A percentile compares a stretch with the other conserved stretches of the same genome.
Conservation (phyloP, 2,329 filamentous ascomycete species). For the Monosporascus sp. region DNA sequence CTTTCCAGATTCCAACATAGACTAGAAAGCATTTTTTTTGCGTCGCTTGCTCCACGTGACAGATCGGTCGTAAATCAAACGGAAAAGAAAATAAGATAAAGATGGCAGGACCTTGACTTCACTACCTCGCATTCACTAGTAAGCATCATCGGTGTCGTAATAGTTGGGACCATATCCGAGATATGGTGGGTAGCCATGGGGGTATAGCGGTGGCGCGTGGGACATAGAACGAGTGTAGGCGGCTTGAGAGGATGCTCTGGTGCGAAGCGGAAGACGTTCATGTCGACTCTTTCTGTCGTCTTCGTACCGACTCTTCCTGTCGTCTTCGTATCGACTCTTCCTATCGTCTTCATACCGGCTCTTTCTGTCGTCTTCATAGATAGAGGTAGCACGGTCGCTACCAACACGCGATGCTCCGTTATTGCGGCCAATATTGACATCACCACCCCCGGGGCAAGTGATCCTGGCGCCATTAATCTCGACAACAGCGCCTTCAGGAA, state of each 20-base stretch:
- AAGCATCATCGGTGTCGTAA: slow-evolving; percentile 2
- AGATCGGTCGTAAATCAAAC: not conserved
- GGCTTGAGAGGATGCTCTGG: slow-evolving; percentile 45
- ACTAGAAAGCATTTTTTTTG: not conserved
- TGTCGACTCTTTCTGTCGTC: slow-evolving; percentile 21
- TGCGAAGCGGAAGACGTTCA: slow-evolving; percentile 40
- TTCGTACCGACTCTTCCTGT: not conserved
- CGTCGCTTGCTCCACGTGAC: not conserved
- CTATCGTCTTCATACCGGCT: slow-evolving; percentile 17
- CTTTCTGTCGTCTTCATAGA: slow-evolving; percentile 44
- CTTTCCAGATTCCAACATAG: slow-evolving; percentile 10
- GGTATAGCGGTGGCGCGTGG: slow-evolving; percentile 1
- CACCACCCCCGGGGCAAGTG: slow-evolving; percentile 52
- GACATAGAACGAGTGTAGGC: slow-evolving; percentile 29
- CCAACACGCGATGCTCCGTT: slow-evolving; percentile 33
- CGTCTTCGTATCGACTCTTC: not conserved
- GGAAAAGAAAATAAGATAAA: not conserved
- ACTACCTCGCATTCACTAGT: not conserved
- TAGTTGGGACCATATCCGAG: slow-evolving; percentile 1
- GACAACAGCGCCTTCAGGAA: slow-evolving; percentile 51
- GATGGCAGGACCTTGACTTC: not conserved
- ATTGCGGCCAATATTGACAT: slow-evolving; percentile 48
- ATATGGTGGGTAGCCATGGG: slow-evolving; percentile 1
- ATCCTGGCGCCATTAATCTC: slow-evolving; percentile 54
- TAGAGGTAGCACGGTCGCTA: slow-evolving; percentile 47